Evolutionary conservation across 768 basidiomycete species (phyloP), one percentile per base, ranked within the genome.

Genomic region (Pisolithus albus): DNA sequence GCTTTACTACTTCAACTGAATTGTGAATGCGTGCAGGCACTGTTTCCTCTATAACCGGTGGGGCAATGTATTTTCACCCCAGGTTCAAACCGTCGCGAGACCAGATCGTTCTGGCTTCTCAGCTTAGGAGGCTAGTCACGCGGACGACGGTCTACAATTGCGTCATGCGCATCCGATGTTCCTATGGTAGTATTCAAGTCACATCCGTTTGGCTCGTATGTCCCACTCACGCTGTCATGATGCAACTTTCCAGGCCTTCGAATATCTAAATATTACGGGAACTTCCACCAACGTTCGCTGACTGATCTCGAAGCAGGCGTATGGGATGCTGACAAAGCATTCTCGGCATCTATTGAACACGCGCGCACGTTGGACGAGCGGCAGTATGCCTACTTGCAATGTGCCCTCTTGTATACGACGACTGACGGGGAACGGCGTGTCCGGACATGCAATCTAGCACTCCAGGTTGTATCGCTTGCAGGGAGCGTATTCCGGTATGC

Each of bases 21-120:
- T 51, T 28, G 39, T 56, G 47, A 5, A 44, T 32, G 15, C n/a
- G 9, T 24, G 11, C 53, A 84, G 88, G 86, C 40, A 68, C 75
- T 4, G 75, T 93, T 6, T 64, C 86, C 0, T 82, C 82, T 0
- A 64, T 82, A 10, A 92, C 91, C 7, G 96, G 96, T 13, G 96
- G 96, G 18, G 91, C 93, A 52, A 60, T 95, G 1, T 94, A 87
- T 69, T 95, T 86, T 72, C 88, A 94, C 61, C 96, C 95, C 8
- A 79, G 89, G n/a, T 99, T 92, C 64, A 78, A 85, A 48, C 76
- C 80, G 3, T 64, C 68, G 7, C 78, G 86, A 46, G 92, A 96
- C 63, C 75, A 75, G 7, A 60, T 72, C 7, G 71, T 81, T 5
- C 60, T 99, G 11, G 69, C 76, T n/a, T 85, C 84, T n/a, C 89